Conservation (phyloP, 208 protist genomes). For the Trypanosoma cruzi region DNA sequence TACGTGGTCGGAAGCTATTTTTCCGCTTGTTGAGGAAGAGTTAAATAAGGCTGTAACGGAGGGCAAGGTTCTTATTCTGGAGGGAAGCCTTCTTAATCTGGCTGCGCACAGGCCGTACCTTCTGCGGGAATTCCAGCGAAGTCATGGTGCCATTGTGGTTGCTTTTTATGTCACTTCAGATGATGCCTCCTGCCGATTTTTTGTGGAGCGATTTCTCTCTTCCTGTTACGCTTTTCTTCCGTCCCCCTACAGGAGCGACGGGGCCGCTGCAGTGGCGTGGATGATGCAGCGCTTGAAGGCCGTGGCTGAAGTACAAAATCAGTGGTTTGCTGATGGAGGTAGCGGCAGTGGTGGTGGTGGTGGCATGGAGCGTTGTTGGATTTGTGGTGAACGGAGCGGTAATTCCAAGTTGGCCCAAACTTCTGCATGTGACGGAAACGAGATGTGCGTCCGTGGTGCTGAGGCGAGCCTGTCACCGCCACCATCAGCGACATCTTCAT, state of each 20-base stretch:
- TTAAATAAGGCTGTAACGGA: slow-evolving; percentile 43
- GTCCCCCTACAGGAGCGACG: background rate
- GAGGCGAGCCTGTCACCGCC: background rate
- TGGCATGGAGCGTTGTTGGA: slow-evolving; percentile 1
- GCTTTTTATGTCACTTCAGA: slow-evolving; percentile 23
- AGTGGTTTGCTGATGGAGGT: background rate
- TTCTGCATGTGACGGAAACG: background rate
- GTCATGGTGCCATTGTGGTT: slow-evolving; percentile 23
- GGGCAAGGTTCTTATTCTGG: slow-evolving; percentile 54
- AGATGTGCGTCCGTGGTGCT: background rate
- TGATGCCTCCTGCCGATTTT: slow-evolving; percentile 13
- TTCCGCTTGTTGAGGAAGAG: slow-evolving; percentile 34
- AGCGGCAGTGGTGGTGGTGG: background rate
- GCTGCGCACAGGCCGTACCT: slow-evolving; percentile 33
- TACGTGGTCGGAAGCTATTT: slow-evolving; percentile 4
- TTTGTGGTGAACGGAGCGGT: background rate
- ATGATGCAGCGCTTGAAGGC: slow-evolving; percentile 16
- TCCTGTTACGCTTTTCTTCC: background rate
- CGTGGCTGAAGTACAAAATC: slow-evolving; percentile 5
- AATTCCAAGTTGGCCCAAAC: background rate
- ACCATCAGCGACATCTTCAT: background rate
- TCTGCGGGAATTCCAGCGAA: slow-evolving; percentile 16
- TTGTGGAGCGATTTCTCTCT: slow-evolving; percentile 15
- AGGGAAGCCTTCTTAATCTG: slow-evolving; percentile 47
- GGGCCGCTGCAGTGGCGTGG: slow-evolving; percentile 3